These are phyloP conservation scores for Penicillium fimorum DNA, from an alignment of 495 filamentous ascomycete species.

Conservation along the genomic window DNA sequence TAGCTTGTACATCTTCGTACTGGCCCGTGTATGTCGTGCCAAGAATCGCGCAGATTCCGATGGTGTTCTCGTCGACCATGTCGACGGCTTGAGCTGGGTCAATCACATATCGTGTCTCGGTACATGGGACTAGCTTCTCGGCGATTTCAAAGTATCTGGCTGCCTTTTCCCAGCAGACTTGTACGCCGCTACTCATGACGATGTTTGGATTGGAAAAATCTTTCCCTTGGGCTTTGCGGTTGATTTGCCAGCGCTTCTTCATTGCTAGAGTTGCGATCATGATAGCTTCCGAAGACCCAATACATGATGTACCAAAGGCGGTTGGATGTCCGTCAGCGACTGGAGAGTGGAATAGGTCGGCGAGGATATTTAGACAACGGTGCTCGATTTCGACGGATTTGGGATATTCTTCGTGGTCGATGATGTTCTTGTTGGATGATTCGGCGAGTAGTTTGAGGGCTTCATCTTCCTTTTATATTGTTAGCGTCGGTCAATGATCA, in stretches of 20 bases:
- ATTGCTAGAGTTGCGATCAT: conserved; percentile 84
- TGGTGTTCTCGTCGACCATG: conserved; percentile 86
- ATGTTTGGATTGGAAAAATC: conserved; percentile 72
- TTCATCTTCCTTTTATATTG: conserved; percentile 65
- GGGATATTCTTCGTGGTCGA: conserved; percentile 88
- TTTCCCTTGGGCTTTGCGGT: conserved; percentile 69
- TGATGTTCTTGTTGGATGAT: conserved; percentile 85
- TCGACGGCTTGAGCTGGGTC: conserved; percentile 76
- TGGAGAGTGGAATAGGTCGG: conserved; percentile 74
- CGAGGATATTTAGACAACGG: conserved; percentile 87
- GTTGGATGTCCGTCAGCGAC: conserved; percentile 41
- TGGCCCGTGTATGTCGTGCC: conserved; percentile 90
- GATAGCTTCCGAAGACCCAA: conserved; percentile 84
- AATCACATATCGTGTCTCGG: conserved; percentile 73
- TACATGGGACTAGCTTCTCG: conserved; percentile 82
- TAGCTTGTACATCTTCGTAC: conserved; percentile 83
- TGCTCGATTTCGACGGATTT: conserved; percentile 84
- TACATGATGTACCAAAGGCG: conserved; percentile 78
- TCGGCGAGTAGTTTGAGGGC: conserved; percentile 86
- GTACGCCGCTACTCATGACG: conserved; percentile 84
- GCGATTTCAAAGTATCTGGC: conserved; percentile 87
- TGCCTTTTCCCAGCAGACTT: conserved; percentile 94
- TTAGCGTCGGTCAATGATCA: neutral
- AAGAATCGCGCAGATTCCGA: conserved; percentile 81
- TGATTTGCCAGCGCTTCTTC: conserved; percentile 89